Conservation (phyloP, 331 rosid species). For the Pyrus hybrid region DNA sequence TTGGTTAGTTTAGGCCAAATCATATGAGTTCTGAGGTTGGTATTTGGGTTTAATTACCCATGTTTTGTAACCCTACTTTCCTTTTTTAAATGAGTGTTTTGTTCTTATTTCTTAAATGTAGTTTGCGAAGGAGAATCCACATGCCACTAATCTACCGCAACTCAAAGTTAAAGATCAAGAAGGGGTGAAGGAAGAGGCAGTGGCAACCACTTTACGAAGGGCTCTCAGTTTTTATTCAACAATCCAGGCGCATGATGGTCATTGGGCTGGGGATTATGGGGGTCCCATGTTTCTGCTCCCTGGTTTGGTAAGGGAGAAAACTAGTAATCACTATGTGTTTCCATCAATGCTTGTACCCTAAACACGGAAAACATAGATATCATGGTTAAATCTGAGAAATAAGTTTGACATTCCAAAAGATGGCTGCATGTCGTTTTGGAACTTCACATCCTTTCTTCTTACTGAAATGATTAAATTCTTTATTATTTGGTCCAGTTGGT, state of each 20-base stretch:
- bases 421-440: not conserved
- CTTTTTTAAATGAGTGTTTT: not conserved
- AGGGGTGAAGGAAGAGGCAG: constrained; percentile 18
- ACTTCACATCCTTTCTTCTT: not conserved
- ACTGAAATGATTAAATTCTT: not conserved
- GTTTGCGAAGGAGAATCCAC: constrained; percentile 21
- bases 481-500: not conserved
- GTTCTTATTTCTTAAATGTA: not conserved
- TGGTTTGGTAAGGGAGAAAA: constrained; percentile 21
- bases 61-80: too few relatives aligned
- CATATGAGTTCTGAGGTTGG: not conserved
- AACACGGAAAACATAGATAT: not conserved
- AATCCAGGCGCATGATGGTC: constrained; percentile 29
- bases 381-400: not conserved
- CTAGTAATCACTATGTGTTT: not conserved
- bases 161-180: constrained; percentile 25
- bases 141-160: constrained; percentile 16
- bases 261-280: constrained; percentile 34
- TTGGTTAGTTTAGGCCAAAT: not conserved
- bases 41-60: not conserved
- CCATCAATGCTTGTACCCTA: too few relatives aligned
- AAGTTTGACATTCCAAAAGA: not conserved
- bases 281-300: constrained; percentile 33
- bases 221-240: constrained; percentile 27
- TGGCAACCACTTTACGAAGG: constrained; percentile 14